Conservation (phyloP, 1,284 basidiomycete genomes). For the Ganoderma resinaceum region DNA sequence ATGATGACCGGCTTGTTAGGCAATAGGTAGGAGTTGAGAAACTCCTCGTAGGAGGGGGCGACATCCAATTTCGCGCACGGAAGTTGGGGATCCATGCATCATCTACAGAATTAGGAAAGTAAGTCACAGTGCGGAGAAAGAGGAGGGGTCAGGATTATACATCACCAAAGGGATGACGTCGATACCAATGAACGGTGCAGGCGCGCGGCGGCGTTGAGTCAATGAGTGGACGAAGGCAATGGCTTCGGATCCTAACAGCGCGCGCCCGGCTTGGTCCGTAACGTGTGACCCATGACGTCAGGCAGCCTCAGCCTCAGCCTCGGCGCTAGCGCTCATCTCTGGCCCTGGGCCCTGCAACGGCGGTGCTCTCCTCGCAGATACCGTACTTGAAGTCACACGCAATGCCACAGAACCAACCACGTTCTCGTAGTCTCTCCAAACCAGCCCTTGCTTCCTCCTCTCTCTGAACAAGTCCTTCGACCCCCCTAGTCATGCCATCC, state of each 20-base stretch:
- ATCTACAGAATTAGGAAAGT: neutral
- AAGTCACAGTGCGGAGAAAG: neutral
- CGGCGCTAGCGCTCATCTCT: no score
- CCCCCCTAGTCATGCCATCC: neutral
- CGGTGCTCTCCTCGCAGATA: no score
- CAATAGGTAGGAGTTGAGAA: constrained; percentile 33
- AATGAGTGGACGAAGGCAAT: constrained; percentile 26
- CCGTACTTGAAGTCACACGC: no score
- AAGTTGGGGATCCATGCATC: neutral
- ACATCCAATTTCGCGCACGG: constrained; percentile 4
- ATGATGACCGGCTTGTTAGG: constrained; percentile 40
- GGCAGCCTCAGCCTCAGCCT: neutral
- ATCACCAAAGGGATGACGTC: no score
- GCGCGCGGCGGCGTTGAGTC: neutral
- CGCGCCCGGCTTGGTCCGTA: no score
- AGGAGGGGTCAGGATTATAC: neutral
- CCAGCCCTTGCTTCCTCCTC: neutral
- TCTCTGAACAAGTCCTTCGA: neutral
- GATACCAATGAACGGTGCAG: no score
- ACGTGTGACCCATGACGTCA: constrained; percentile 14
- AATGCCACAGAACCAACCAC: neutral
- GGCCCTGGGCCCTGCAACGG: no score
- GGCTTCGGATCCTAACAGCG: constrained; percentile 29
- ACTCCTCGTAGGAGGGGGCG: constrained; percentile 35
- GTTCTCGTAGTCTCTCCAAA: neutral